Conservation (phyloP, 495 filamentous ascomycete genomes). For the Apodospora peruviana region DNA sequence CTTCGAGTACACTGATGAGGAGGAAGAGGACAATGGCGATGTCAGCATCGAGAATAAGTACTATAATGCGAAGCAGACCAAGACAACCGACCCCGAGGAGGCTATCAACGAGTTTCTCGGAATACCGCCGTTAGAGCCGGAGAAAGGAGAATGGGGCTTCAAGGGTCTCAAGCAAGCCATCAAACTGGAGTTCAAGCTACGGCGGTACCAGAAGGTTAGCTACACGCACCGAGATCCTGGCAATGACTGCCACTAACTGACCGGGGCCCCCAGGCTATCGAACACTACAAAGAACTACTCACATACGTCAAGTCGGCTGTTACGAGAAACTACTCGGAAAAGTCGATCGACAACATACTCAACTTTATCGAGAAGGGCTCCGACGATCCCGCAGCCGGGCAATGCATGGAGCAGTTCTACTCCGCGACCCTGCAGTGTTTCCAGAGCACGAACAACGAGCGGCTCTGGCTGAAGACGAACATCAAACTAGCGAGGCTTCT, state of each 20-base stretch:
- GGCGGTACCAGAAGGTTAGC: conserved; percentile 79
- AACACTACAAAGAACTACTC: conserved; percentile 90
- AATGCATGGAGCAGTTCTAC: conserved; percentile 95
- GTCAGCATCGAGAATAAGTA: conserved; percentile 99
- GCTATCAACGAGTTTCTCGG: conserved; percentile 89
- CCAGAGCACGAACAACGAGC: conserved; percentile 95
- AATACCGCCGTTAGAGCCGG: conserved; percentile 71
- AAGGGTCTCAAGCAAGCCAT: conserved; percentile 97
- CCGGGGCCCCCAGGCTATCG: conserved; percentile 61
- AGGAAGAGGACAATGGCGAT: conserved; percentile 81
- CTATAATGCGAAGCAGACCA: conserved; percentile 98
- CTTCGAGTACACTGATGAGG: conserved; percentile 91
- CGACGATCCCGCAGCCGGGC: conserved; percentile 65
- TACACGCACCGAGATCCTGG: too few species aligned
- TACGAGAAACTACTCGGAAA: conserved; percentile 97
- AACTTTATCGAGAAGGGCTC: conserved; percentile 95
- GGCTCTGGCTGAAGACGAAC: conserved; percentile 96
- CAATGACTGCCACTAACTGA: neutral
- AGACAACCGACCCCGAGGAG: conserved; percentile 76
- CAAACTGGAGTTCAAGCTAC: conserved; percentile 89
- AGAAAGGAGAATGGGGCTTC: conserved; percentile 98
- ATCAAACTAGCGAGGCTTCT: conserved; percentile 91
- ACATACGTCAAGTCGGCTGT: conserved; percentile 97
- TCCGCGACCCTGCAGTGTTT: conserved; percentile 88
- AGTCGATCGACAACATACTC: conserved; percentile 99